Evolutionary conservation across 2,329 filamentous ascomycete genomes (phyloP), one percentile per base, ranked within the genome.

Genomic region (Talaromyces albobiverticillius): DNA sequence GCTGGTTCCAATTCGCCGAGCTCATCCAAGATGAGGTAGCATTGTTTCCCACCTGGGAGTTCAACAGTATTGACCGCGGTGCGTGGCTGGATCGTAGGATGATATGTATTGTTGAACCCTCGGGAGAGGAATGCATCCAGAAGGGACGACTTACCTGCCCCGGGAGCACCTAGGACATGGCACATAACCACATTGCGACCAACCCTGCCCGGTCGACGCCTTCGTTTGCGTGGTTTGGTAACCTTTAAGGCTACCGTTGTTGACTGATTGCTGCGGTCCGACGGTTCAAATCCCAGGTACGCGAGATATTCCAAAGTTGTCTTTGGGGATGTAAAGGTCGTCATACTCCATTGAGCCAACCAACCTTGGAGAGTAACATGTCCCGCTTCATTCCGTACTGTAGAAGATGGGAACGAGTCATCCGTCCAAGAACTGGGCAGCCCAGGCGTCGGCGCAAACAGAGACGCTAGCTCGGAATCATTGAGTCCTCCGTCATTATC

Each of bases 281-380:
- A 78, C 2, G 89, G 86, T 67, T 97, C 94, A 65, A 96, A 99
- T 1, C 94, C 94, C 2, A 99, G 85, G 67, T 96, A 96, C 3
- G 94, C 94, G 2, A 99, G 84, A 69, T 99, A 99, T 63, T 95
- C 92, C 3, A 99, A 80, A 0, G 94, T 97, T 0, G 90, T 96
- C 68, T 94, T 95, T 11, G 94, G 93, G 54, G 95, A 92, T 57
- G 95, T 85, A 64, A 97, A 99, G 0, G 94, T 99, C 0, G 94
- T 99, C 94, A 99, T 99, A 69, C 92, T 96, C 94, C 94, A 99
- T 65, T 99, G 94, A 3, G 94, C 94, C 34, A 99, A 82, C 94
- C 94, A 99, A 2, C 94, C 94, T 71, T 99, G 94, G 3, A 99
- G 79, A 1, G 94, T 99, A 58, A 99, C 92, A 68, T 97, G 85